phyloP scores from a whole-genome alignment of 257 asterid species.

The Vinca minor region DNA sequence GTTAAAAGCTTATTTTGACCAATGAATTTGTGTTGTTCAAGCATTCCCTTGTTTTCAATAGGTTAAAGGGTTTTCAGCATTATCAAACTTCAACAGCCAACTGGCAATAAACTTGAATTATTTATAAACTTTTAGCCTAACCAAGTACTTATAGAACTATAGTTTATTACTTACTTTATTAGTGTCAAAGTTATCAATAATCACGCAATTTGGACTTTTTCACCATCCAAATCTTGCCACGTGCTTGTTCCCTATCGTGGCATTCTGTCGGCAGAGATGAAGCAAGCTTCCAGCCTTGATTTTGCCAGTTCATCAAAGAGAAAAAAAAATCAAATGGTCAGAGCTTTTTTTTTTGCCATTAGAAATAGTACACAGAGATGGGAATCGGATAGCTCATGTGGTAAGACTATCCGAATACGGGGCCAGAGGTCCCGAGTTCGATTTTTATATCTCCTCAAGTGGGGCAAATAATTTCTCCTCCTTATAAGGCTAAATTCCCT shows the following conservation, averaged over 20 bases:
- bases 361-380: background rate
- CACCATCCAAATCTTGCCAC: conserved; percentile 6
- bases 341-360: background rate
- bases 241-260: conserved; percentile 11
- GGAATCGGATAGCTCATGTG: too few species aligned
- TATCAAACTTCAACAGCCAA: background rate
- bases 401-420: too few species aligned
- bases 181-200: background rate
- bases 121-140: background rate
- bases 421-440: too few species aligned
- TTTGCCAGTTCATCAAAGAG: background rate
- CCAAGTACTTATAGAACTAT: background rate
- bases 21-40: background rate
- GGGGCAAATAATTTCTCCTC: too few species aligned
- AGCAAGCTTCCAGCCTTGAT: conserved; percentile 11
- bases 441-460: too few species aligned
- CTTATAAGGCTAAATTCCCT: too few species aligned
- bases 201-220: conserved; percentile 5
- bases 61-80: background rate
- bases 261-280: conserved; percentile 21
- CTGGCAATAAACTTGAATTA: background rate
- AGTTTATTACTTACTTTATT: background rate
- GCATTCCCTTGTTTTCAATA: background rate
- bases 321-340: conserved; percentile 2
- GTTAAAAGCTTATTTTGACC: background rate